A percentile compares a stretch with the other conserved stretches of the same genome.
Conservation (phyloP, 2,329 filamentous ascomycete genomes). For the Colletotrichum falcatum region DNA sequence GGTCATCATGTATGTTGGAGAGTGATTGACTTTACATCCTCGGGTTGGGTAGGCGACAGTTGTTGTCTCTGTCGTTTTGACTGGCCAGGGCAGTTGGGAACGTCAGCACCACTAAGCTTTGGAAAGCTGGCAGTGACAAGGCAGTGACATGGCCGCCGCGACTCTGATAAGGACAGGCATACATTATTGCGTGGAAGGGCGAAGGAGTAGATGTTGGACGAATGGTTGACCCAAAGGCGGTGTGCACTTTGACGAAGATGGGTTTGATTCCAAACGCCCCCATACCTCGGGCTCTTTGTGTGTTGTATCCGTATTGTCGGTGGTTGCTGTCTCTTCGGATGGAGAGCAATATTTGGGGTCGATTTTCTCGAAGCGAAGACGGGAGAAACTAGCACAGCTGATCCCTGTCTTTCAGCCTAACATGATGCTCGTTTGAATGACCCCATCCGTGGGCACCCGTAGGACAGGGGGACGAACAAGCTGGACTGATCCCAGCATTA, state of each 20-base stretch:
- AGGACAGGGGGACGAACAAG: constrained; percentile 24
- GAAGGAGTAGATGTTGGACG: constrained; percentile 22
- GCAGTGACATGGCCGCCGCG: constrained; percentile 12
- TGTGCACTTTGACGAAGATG: constrained; percentile 10
- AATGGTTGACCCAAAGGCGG: constrained; percentile 20
- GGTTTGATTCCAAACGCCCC: constrained; percentile 7
- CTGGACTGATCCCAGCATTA: constrained; percentile 17
- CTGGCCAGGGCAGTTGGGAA: constrained; percentile 8
- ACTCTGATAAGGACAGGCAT: constrained; percentile 39
- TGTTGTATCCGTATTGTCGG: constrained; percentile 10
- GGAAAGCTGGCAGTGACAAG: constrained; percentile 24
- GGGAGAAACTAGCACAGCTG: constrained; percentile 13
- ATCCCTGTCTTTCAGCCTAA: constrained; percentile 43
- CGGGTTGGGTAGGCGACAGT: constrained; percentile 14
- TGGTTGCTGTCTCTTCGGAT: constrained; percentile 16
- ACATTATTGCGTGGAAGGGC: constrained; percentile 30
- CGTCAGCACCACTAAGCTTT: constrained; percentile 42
- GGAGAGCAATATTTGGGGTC: constrained; percentile 32
- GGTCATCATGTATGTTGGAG: constrained; percentile 40
- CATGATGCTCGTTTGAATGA: constrained; percentile 34
- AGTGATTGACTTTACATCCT: constrained; percentile 24
- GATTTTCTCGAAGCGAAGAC: constrained; percentile 31
- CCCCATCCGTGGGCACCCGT: constrained; percentile 28
- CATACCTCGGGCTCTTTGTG: constrained; percentile 29
- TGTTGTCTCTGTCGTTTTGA: constrained; percentile 2